Evolutionary conservation across 148 eudicot genomes (phyloP).

Genomic region (Fagopyrum esculentum): DNA sequence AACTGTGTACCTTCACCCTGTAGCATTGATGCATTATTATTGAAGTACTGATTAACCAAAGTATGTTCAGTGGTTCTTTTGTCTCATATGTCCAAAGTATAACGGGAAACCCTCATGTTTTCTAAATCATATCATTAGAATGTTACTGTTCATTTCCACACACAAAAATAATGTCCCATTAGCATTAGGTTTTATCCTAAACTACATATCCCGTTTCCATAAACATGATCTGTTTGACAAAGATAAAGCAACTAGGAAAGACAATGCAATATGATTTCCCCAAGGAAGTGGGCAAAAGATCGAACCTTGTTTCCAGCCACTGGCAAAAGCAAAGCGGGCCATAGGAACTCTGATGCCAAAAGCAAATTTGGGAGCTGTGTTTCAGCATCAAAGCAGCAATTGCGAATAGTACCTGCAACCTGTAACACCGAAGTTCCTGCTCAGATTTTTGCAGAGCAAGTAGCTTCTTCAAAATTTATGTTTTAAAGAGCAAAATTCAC

Average conservation of each 20-base stretch:
- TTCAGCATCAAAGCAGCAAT: slow-evolving; percentile 99
- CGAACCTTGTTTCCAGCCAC: slow-evolving; percentile 96
- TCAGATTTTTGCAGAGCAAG: not conserved
- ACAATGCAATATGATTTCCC: not conserved
- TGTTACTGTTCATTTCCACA: too few species aligned
- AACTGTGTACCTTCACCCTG: not conserved
- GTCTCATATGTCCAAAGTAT: not conserved
- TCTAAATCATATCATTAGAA: not conserved
- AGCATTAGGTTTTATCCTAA: not conserved
- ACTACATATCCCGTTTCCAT: not conserved
- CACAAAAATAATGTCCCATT: not conserved
- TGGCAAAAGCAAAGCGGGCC: slow-evolving; percentile 96
- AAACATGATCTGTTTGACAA: not conserved
- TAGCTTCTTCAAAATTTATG: not conserved
- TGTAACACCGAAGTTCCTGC: slow-evolving; percentile 17
- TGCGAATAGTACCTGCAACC: slow-evolving; percentile 91
- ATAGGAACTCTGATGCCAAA: slow-evolving; percentile 79
- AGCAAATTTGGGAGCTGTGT: slow-evolving; percentile 79
- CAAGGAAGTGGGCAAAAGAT: not conserved
- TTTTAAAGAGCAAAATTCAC: not conserved
- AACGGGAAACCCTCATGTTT: not conserved
- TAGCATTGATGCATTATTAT: not conserved
- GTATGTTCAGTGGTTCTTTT: not conserved
- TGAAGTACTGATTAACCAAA: not conserved
- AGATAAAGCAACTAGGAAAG: not conserved